A percentile compares a stretch with the other conserved stretches of the same genome.
Evolutionary conservation across 2,329 filamentous ascomycete genomes (phyloP).

Genomic region (Drechslera avenae): DNA sequence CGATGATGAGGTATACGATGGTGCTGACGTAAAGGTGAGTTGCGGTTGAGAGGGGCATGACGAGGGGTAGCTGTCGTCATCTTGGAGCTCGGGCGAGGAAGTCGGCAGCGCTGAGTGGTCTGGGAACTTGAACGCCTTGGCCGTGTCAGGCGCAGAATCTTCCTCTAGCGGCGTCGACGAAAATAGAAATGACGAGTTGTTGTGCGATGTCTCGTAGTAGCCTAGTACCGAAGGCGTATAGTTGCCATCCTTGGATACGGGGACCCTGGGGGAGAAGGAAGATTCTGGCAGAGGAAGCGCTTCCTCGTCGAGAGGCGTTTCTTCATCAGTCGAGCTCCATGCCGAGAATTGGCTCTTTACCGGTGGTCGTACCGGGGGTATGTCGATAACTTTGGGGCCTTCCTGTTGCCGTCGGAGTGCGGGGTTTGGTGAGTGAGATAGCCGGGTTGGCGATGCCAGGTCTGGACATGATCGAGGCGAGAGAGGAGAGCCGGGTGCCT

Average conservation of each 20-base stretch:
- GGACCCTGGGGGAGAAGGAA: constrained; percentile 4
- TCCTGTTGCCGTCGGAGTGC: constrained; percentile 22
- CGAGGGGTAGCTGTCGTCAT: constrained; percentile 31
- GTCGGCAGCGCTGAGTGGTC: constrained; percentile 17
- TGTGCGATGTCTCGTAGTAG: constrained; percentile 36
- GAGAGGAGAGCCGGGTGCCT: constrained; percentile 23
- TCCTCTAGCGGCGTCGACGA: constrained; percentile 37
- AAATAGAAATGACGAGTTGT: constrained; percentile 38
- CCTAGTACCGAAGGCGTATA: constrained; percentile 38
- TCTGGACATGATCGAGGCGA: constrained; percentile 43
- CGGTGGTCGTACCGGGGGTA: constrained; percentile 41
- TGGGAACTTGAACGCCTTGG: constrained; percentile 31
- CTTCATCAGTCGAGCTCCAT: constrained; percentile 47
- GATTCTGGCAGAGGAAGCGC: constrained; percentile 22
- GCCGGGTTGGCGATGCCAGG: constrained; percentile 25
- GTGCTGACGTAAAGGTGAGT: constrained; percentile 39
- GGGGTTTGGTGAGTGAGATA: constrained; percentile 30
- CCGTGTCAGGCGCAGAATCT: constrained; percentile 26
- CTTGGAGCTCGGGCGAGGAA: constrained; percentile 15
- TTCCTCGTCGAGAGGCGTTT: constrained; percentile 31
- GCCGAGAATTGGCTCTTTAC: constrained; percentile 44
- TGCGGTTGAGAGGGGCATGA: constrained; percentile 34
- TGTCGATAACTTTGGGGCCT: constrained; percentile 33
- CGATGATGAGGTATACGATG: constrained; percentile 35
- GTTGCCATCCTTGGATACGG: constrained; percentile 22